Conservation (phyloP, 1,139 yeast genomes). For the Yamadazyma friedrichii region DNA sequence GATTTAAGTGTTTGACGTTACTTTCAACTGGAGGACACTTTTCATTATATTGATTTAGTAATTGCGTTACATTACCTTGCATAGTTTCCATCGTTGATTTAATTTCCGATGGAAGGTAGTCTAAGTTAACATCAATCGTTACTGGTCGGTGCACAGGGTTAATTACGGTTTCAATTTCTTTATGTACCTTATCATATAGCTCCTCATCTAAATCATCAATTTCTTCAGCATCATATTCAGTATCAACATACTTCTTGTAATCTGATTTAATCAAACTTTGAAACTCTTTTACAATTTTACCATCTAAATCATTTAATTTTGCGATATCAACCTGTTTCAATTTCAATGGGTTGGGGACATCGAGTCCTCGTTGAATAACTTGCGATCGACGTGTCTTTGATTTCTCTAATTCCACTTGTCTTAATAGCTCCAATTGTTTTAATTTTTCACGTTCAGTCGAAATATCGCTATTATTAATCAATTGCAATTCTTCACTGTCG, state of each 20-base stretch:
- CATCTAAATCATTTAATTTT: conserved; percentile 14
- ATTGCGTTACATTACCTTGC: neutral
- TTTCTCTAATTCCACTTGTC: conserved; percentile 27
- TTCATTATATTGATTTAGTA: conserved; percentile 3
- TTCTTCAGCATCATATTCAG: conserved; percentile 19
- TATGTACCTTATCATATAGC: conserved; percentile 22
- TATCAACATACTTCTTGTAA: conserved; percentile 32
- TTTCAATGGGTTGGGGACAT: conserved; percentile 41
- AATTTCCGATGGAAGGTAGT: conserved; percentile 5
- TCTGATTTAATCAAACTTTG: conserved; percentile 48
- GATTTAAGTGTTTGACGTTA: neutral
- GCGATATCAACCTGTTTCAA: conserved; percentile 10
- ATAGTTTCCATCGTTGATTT: neutral
- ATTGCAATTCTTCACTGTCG: conserved; percentile 20
- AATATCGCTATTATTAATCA: conserved; percentile 18
- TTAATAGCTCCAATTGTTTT: conserved; percentile 24
- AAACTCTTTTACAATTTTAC: conserved; percentile 36
- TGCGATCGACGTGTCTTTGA: conserved; percentile 43
- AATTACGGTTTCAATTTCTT: conserved; percentile 27
- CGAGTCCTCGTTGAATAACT: conserved; percentile 49
- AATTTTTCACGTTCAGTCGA: conserved; percentile 19
- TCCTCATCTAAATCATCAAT: conserved; percentile 45
- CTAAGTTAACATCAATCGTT: conserved; percentile 1
- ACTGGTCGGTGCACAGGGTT: neutral
- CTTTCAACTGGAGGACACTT: neutral